Evolutionary conservation across 1,284 basidiomycete genomes (phyloP), one percentile per base, ranked within the genome.

Genomic region (Heterobasidion occidentale): DNA sequence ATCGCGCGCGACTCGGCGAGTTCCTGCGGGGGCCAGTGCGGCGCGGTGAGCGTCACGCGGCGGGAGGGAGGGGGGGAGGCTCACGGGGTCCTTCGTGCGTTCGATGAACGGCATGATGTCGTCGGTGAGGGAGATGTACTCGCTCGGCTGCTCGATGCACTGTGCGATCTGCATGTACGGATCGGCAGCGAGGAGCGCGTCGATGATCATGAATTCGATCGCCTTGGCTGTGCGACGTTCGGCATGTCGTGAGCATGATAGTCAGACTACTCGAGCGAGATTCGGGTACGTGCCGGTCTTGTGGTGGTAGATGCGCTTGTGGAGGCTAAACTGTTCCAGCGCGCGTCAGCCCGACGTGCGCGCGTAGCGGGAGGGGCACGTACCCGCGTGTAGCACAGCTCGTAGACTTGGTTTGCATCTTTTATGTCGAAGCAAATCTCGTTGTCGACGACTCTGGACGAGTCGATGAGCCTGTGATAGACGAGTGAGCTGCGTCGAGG

Each of bases 341-440:
- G 27, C 4, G 27, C 3, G 27, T 27, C 27, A 27, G 27, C 27
- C 6, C 27, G 27, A 27, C 27, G 27, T 6, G 27, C 27, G 6
- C 27, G 27, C 27, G 27, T 6, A 27, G 19, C 19, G 19, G 19
- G 19, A 19, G 27, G 27, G 27, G 4, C 27, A 27, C 27, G 6
- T 27, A 27, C 27, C 6, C 38, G 76, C 1, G 83, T 82, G 36
- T 82, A 77, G 61, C 81, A 90, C 2, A 91, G 76, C 58, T 88
- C 83, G 61, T 86, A 87, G 1, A 92, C 75, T 52, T 83, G 80
- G 62, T 87, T 84, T 0, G 82, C 83, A 57, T 90, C 87, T 65
- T 92, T 92, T 71, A 88, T 86, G 54, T 87, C 77, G 61, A 88
- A 91, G 66, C 86, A 89, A 27, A 92, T 89, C 61, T 86, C 74